A percentile compares a stretch with the other conserved stretches of the same genome.
phyloP scores from a whole-genome alignment of 1,284 basidiomycete species.

The Heterobasidion irregulare region DNA sequence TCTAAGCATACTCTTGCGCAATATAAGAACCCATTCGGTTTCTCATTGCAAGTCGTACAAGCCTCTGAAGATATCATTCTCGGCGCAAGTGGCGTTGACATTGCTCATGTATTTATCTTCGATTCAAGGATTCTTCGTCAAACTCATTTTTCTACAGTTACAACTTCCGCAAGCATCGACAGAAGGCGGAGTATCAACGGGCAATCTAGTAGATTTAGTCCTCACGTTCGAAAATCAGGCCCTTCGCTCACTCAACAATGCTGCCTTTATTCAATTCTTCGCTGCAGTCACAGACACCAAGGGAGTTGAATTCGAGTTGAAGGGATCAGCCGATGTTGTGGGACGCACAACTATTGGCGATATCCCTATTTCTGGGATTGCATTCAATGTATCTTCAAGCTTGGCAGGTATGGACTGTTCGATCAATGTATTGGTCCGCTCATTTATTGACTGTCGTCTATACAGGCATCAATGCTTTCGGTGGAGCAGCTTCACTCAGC shows the following conservation, averaged over 20 bases:
- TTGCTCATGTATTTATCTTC: conserved; percentile 38
- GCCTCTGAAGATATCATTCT: conserved; percentile 49
- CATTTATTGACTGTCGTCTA: neutral
- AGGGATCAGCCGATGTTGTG: conserved; percentile 52
- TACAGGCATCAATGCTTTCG: conserved; percentile 47
- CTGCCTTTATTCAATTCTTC: conserved; percentile 51
- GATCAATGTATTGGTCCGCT: neutral
- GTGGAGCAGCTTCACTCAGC: conserved; percentile 36
- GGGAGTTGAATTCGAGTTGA: conserved; percentile 39
- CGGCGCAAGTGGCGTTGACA: conserved; percentile 36
- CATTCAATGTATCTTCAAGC: conserved; percentile 49
- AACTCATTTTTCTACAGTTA: conserved; percentile 29
- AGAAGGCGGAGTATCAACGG: conserved; percentile 59
- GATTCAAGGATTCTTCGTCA: neutral
- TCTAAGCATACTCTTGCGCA: conserved; percentile 55
- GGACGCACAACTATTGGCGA: conserved; percentile 62
- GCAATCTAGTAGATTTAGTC: conserved; percentile 49
- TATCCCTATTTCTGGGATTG: conserved; percentile 58
- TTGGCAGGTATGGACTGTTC: conserved; percentile 35
- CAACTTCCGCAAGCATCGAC: conserved; percentile 41
- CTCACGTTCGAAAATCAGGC: conserved; percentile 51
- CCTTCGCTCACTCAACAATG: conserved; percentile 46
- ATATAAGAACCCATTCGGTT: conserved; percentile 75
- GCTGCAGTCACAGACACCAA: conserved; percentile 46
- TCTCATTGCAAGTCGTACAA: conserved; percentile 60